A percentile compares a stretch with the other conserved stretches of the same genome.
These are phyloP conservation scores for Phoma herbarum DNA, from an alignment of 2,329 filamentous ascomycete genomes.

Conservation along the genomic window DNA sequence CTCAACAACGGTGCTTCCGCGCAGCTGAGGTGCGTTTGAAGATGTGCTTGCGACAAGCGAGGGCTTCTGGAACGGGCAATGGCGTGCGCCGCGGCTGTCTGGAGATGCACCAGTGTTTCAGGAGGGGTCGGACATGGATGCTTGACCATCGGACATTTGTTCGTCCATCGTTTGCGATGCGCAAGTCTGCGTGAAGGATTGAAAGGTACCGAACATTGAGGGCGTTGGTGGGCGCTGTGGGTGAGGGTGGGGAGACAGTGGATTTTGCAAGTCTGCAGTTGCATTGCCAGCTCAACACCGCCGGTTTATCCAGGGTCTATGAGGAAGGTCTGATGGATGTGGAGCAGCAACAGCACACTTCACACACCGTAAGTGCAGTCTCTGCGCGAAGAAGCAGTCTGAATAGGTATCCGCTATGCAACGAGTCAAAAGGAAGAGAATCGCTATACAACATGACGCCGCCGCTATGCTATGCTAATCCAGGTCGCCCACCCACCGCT, in stretches of 20 bases:
- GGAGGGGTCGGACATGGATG: conserved; percentile 7
- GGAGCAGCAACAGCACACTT: conserved; percentile 8
- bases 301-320: neutral
- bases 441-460: conserved; percentile 21
- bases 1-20: conserved; percentile 14
- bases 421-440: conserved; percentile 9
- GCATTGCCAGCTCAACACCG: conserved; percentile 5
- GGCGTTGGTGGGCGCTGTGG: neutral
- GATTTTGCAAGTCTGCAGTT: neutral
- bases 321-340: neutral
- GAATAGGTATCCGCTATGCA: neutral
- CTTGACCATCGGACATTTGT: conserved; percentile 4
- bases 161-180: conserved; percentile 1
- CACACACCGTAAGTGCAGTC: conserved; percentile 8
- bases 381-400: neutral
- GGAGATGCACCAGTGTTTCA: conserved; percentile 24
- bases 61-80: conserved; percentile 17
- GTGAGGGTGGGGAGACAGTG: conserved; percentile 1
- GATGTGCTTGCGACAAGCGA: conserved; percentile 12
- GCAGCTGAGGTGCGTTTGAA: conserved; percentile 14
- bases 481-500: conserved; percentile 4
- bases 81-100: conserved; percentile 10
- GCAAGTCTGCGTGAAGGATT: neutral
- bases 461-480: conserved; percentile 20
- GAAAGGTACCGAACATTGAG: neutral